Evolutionary conservation across 2,329 filamentous ascomycete genomes (phyloP).

Genomic region (Akanthomyces dipterigenus): DNA sequence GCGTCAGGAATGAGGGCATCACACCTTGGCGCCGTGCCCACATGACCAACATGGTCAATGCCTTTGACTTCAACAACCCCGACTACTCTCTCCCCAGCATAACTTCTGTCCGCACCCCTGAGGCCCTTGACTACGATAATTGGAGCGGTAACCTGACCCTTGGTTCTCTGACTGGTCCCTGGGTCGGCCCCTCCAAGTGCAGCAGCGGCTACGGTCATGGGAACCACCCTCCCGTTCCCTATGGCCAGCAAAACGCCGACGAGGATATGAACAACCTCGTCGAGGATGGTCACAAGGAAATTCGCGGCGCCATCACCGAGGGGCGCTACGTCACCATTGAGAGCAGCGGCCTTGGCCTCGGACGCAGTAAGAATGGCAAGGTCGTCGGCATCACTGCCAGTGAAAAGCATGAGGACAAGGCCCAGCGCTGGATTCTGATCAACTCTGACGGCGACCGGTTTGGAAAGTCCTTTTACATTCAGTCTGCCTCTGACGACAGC

Average conservation of each 20-base stretch:
- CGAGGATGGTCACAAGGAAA: slow-evolving; percentile 46
- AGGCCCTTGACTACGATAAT: slow-evolving; percentile 25
- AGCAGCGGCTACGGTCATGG: slow-evolving; percentile 26
- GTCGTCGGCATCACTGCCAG: slow-evolving; percentile 11
- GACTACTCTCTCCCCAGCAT: slow-evolving; percentile 38
- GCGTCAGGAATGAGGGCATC: slow-evolving; percentile 21
- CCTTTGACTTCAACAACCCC: slow-evolving; percentile 37
- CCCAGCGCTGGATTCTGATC: slow-evolving; percentile 44
- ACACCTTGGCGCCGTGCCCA: slow-evolving; percentile 21
- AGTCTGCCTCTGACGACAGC: slow-evolving; percentile 21
- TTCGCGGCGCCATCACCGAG: slow-evolving; percentile 45
- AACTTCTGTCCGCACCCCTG: slow-evolving; percentile 28
- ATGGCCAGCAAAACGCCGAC: slow-evolving; percentile 27
- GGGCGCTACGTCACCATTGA: slow-evolving; percentile 48
- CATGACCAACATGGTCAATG: slow-evolving; percentile 24
- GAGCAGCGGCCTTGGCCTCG: slow-evolving; percentile 32
- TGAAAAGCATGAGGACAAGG: slow-evolving; percentile 28
- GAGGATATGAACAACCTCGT: slow-evolving; percentile 28
- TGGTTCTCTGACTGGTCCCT: slow-evolving; percentile 12
- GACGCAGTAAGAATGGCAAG: slow-evolving; percentile 22
- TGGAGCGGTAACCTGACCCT: slow-evolving; percentile 25
- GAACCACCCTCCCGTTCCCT: slow-evolving; percentile 31
- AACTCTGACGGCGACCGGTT: slow-evolving; percentile 22
- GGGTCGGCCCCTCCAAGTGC: slow-evolving; percentile 34
- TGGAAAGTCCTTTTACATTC: slow-evolving; percentile 18